A percentile compares a stretch with the other conserved stretches of the same genome.
Evolutionary conservation across 2,329 filamentous ascomycete species (phyloP).

Genomic region (Xylaria arbuscula): DNA sequence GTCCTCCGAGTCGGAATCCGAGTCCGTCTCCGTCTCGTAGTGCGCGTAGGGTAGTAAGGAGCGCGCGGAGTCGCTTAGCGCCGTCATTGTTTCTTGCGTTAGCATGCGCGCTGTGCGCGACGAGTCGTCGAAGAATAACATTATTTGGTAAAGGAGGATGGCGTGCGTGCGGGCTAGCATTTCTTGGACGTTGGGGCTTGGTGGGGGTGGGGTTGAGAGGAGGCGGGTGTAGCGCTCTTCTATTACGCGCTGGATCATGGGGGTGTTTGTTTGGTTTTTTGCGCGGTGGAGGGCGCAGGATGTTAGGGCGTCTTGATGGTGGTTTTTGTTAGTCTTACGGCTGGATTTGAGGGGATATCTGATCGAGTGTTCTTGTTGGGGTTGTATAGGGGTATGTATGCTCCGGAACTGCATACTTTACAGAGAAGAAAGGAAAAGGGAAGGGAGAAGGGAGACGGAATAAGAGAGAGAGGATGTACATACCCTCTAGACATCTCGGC

Average conservation of each 20-base stretch:
- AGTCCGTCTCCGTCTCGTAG: conserved; percentile 17
- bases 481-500: conserved; percentile 38
- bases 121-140: conserved; percentile 39
- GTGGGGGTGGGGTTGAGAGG: conserved; percentile 19
- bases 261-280: conserved; percentile 32
- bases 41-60: conserved; percentile 23
- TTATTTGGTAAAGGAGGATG: conserved; percentile 39
- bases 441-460: neutral
- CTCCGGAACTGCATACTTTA: too few species aligned
- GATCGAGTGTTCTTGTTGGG: neutral
- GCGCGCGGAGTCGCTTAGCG: conserved; percentile 27
- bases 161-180: conserved; percentile 36
- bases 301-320: conserved; percentile 34
- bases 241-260: conserved; percentile 37
- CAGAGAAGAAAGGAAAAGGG: neutral
- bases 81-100: conserved; percentile 24
- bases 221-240: conserved; percentile 34
- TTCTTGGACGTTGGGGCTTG: conserved; percentile 15
- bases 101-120: conserved; percentile 17
- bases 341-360: neutral
- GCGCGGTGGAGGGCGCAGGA: conserved; percentile 36
- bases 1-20: neutral
- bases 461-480: neutral
- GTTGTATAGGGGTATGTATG: too few species aligned
- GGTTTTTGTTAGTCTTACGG: neutral